Evolutionary conservation across 345 rosid genomes (phyloP), one percentile per base, ranked within the genome.

Genomic region (Populus ilicifolia): DNA sequence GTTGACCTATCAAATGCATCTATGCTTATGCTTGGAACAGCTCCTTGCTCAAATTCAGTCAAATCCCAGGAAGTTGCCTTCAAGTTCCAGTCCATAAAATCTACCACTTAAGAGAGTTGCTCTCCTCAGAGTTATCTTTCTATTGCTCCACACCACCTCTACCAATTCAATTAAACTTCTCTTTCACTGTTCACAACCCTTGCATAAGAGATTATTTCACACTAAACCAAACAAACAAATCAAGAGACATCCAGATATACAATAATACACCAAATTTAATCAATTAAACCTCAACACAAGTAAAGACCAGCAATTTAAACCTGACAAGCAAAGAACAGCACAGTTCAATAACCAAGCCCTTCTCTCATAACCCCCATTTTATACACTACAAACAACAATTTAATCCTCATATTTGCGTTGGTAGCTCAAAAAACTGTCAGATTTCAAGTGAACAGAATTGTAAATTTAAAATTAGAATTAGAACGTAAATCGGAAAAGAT

Each of bases 81-180:
- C 81, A 83, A 87, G 80, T 89, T 90, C 98, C 98, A 91, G 77
- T 91, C 98, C 98, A 93, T 93, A 71, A 77, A 68, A 61, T 70
- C 69, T 69, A 35, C 44, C 83, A 71, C 73, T 85, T 72, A 23
- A 59, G 64, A 23, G 64, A 59, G 61, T 62, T 25, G 67, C 30
- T 8, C 67, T 59, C 67, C 48, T n/a, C 38, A 29, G 5, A 8
- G 23, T 39, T 68, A 10, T 63, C 46, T 78, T 68, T 75, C n/a
- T 46, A 66, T 80, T 66, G 30, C 81, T 72, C 75, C 74, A 83
- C 75, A 79, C 76, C 70, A 50, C 25, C 63, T 27, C 36, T 17
- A 12, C 27, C 59, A 71, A 46, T 75, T 70, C 77, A 78, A 54
- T 50, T n/a, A 56, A 20, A 73, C 82, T 75, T 74, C 69, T 75